Evolutionary conservation across 495 filamentous ascomycete species (phyloP).

Genomic region (Podospora pseudocomata): DNA sequence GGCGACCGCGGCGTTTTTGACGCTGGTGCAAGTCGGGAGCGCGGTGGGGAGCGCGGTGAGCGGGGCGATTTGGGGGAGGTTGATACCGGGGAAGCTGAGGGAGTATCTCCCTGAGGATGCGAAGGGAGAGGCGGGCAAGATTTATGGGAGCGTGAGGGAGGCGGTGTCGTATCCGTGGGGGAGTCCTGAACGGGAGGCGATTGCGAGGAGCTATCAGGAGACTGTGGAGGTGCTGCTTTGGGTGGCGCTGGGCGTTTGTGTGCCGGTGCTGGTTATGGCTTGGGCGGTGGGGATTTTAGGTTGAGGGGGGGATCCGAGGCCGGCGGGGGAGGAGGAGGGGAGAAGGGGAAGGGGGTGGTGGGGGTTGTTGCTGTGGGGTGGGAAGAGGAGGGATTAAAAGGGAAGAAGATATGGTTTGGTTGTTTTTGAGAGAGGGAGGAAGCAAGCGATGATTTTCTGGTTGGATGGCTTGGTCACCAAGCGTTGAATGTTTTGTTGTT

Average conservation of each 20-base stretch:
- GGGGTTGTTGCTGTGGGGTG: neutral
- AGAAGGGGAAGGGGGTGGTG: neutral
- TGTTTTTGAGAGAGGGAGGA: no score
- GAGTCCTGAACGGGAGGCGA: conserved; percentile 47
- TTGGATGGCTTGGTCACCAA: no score
- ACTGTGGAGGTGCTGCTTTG: conserved; percentile 50
- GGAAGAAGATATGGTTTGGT: no score
- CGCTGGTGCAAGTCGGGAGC: conserved; percentile 58
- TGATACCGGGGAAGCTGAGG: conserved; percentile 48
- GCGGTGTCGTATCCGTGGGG: conserved; percentile 52
- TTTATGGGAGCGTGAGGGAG: conserved; percentile 51
- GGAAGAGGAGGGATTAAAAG: neutral
- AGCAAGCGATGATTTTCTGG: no score
- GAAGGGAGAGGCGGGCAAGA: conserved; percentile 37
- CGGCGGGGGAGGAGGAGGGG: neutral
- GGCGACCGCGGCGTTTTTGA: conserved; percentile 55
- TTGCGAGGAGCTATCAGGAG: conserved; percentile 52
- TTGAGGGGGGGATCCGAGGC: conserved; percentile 24
- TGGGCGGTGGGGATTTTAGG: conserved; percentile 47
- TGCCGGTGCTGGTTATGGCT: conserved; percentile 43
- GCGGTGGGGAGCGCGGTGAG: conserved; percentile 59
- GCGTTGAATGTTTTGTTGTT: no score
- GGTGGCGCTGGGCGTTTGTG: conserved; percentile 42
- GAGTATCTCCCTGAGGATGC: conserved; percentile 53
- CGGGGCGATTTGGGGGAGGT: conserved; percentile 60